phyloP scores from a whole-genome alignment of 371 early-diverging fungal species.

The Mucor velutinosus region DNA sequence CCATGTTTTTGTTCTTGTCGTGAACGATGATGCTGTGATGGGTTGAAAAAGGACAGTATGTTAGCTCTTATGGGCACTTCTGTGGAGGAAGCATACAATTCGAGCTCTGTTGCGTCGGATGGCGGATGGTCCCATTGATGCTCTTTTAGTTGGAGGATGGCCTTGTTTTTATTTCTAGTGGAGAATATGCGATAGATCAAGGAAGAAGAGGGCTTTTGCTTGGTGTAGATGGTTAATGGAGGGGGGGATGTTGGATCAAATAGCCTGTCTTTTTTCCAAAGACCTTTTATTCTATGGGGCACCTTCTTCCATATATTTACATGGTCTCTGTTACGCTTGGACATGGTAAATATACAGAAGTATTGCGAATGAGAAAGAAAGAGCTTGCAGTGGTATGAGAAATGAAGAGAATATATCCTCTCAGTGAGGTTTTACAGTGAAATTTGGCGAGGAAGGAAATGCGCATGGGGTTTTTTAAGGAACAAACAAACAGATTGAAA shows the following conservation, averaged over 20 bases:
- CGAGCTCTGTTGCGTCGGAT: background rate
- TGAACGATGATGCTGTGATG: background rate
- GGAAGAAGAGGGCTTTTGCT: conserved; percentile 5
- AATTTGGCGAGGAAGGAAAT: conserved; percentile 12
- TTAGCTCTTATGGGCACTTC: conserved; percentile 14
- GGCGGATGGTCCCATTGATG: conserved; percentile 6
- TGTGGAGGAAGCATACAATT: background rate
- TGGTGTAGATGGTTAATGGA: background rate
- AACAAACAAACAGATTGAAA: conserved; percentile 18
- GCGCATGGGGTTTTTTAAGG: background rate
- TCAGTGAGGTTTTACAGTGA: background rate
- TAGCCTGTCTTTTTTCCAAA: conserved; percentile 7
- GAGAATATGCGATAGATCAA: conserved; percentile 17
- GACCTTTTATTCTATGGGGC: conserved; percentile 12
- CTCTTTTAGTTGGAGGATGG: conserved; percentile 3
- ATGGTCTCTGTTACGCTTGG: conserved; percentile 3
- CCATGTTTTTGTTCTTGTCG: conserved; percentile 5
- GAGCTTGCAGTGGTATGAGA: background rate
- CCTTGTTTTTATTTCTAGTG: conserved; percentile 2
- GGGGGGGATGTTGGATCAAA: background rate
- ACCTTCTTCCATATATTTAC: conserved; percentile 13
- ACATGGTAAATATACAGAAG: conserved; percentile 10
- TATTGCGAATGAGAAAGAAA: background rate
- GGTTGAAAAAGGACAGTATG: conserved; percentile 4
- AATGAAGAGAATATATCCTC: background rate